phyloP scores from a whole-genome alignment of 1,139 yeast genomes.

The Geotrichum phurueaensis region DNA sequence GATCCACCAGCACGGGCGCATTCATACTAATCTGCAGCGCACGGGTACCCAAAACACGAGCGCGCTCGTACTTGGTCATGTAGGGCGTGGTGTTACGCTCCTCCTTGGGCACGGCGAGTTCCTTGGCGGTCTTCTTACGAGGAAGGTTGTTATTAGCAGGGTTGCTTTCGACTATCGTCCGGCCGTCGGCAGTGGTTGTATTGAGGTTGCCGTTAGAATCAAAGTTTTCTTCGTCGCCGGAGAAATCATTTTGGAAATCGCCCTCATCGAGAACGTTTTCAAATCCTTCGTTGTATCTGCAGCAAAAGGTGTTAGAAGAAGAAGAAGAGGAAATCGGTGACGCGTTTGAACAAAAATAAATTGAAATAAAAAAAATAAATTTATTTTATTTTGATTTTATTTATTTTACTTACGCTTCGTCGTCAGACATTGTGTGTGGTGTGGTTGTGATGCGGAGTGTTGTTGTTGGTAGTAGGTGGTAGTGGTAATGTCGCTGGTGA shows the following conservation, averaged over 20 bases:
- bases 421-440: constrained; percentile 11
- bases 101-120: constrained; percentile 83
- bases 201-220: constrained; percentile 43
- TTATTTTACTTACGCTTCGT: constrained; percentile 15
- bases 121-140: constrained; percentile 64
- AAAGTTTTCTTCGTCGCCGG: constrained; percentile 53
- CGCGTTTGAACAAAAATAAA: not conserved
- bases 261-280: constrained; percentile 66
- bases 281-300: constrained; percentile 60
- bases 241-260: constrained; percentile 71
- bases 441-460: not conserved
- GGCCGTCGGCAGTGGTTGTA: constrained; percentile 61
- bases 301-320: not conserved
- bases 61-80: constrained; percentile 97
- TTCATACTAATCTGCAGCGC: constrained; percentile 95
- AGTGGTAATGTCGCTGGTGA: not conserved
- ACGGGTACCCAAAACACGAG: constrained; percentile 92
- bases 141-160: constrained; percentile 39
- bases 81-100: constrained; percentile 93
- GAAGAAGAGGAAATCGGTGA: too few relatives aligned
- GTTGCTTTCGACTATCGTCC: constrained; percentile 64
- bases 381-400: not conserved
- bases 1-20: constrained; percentile 95
- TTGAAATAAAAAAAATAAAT: not conserved
- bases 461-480: not conserved